phyloP scores from a whole-genome alignment of 441 rosid species.

The Syzygium malaccense region DNA sequence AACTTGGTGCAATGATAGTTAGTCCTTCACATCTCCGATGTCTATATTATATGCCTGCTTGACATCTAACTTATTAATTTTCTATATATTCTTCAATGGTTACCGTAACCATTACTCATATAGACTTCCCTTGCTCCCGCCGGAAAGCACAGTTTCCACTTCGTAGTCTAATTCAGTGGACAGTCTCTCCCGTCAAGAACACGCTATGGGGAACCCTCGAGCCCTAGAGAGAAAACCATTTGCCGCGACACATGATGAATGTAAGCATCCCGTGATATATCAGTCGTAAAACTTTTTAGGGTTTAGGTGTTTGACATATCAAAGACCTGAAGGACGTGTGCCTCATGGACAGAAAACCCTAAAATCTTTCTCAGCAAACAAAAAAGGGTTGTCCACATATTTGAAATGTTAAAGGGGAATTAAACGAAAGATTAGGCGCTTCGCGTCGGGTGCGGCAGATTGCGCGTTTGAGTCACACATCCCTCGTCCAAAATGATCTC shows the following conservation, averaged over 20 bases:
- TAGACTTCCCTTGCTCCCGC: not conserved
- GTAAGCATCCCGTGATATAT: not conserved
- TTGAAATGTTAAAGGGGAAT: not conserved
- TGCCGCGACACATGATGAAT: not conserved
- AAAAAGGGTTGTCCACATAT: not conserved
- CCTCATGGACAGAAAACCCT: not conserved
- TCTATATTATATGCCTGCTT: not conserved
- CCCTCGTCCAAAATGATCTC: not conserved
- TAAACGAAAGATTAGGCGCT: not conserved
- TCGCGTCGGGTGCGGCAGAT: not conserved
- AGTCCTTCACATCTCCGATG: not conserved
- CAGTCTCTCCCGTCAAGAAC: not conserved
- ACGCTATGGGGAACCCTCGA: not conserved
- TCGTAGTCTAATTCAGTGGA: not conserved
- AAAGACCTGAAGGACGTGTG: not conserved
- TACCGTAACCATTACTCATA: not conserved
- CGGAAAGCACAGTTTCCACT: not conserved
- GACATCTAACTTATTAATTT: not conserved
- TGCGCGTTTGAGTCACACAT: not conserved
- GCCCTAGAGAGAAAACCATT: not conserved
- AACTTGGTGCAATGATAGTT: not conserved
- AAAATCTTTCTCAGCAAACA: not conserved
- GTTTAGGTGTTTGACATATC: not conserved
- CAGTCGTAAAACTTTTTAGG: not conserved
- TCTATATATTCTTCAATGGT: not conserved